phyloP scores from a whole-genome alignment of 768 basidiomycete genomes.

The Aureoboletus auriporus region DNA sequence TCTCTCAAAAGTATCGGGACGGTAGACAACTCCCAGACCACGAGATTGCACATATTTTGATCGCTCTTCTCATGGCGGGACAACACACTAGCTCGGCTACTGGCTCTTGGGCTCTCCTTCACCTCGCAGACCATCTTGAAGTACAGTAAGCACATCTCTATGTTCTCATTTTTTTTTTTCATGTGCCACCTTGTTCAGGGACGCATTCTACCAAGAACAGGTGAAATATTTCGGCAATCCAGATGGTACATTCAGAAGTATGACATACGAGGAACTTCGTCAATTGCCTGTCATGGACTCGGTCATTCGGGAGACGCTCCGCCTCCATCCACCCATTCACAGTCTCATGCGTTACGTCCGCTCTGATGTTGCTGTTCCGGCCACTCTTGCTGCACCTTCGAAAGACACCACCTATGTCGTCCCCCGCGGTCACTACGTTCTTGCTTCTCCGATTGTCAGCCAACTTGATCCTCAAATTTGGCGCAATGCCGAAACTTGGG shows the following conservation, averaged over 20 bases:
- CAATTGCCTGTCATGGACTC: constrained; percentile 81
- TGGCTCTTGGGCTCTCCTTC: constrained; percentile 85
- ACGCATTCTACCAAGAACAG: constrained; percentile 87
- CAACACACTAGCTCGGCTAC: constrained; percentile 97
- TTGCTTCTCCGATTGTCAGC: constrained; percentile 84
- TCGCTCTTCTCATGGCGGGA: constrained; percentile 98
- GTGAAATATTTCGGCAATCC: constrained; percentile 73
- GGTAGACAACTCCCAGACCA: constrained; percentile 77
- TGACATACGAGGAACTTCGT: constrained; percentile 85
- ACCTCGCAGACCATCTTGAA: constrained; percentile 72
- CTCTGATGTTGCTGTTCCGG: constrained; percentile 77
- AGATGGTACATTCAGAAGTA: constrained; percentile 73
- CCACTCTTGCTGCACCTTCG: constrained; percentile 73
- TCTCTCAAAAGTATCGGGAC: constrained; percentile 78
- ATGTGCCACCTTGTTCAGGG: constrained; percentile 40
- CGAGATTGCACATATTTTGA: constrained; percentile 97
- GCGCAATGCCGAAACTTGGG: constrained; percentile 68
- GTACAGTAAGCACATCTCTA: constrained; percentile 54
- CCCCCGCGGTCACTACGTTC: constrained; percentile 84
- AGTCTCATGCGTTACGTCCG: constrained; percentile 92
- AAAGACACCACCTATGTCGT: constrained; percentile 76
- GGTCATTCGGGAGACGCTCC: constrained; percentile 90
- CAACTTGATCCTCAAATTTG: constrained; percentile 86
- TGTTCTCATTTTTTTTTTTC: neutral
- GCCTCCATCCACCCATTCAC: constrained; percentile 94